Conservation (phyloP, 1,284 basidiomycete genomes). For the Albatrellus sp. region DNA sequence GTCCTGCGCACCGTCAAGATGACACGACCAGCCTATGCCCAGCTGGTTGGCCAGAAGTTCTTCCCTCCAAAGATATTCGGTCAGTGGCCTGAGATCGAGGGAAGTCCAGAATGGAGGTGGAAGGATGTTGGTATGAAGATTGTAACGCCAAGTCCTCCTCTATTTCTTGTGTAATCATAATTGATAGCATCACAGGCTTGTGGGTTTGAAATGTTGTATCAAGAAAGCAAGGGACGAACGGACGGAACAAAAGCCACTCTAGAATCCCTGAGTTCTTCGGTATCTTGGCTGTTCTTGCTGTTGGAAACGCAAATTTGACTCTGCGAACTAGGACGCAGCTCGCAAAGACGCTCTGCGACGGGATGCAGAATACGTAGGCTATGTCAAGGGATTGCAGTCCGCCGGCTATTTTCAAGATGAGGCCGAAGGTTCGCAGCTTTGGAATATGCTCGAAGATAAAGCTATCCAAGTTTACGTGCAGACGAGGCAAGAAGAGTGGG, state of each 20-base stretch:
- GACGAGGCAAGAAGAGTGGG: slow-evolving; percentile 54
- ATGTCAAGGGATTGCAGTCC: slow-evolving; percentile 49
- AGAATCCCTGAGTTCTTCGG: slow-evolving; percentile 32
- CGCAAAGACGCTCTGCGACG: slow-evolving; percentile 53
- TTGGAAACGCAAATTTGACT: slow-evolving; percentile 1
- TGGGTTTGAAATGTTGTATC: slow-evolving; percentile 90
- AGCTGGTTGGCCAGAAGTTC: slow-evolving; percentile 83
- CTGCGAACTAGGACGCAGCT: slow-evolving; percentile 34
- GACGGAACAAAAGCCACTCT: slow-evolving; percentile 23
- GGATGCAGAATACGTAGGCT: slow-evolving; percentile 53
- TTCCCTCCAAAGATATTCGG: slow-evolving; percentile 87
- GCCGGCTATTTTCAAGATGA: slow-evolving; percentile 71
- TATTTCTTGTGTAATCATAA: too few species aligned
- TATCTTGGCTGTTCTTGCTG: slow-evolving; percentile 18
- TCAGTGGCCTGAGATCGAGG: slow-evolving; percentile 52
- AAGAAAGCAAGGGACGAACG: slow-evolving; percentile 55
- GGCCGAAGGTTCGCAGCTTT: slow-evolving; percentile 61
- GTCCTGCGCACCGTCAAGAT: slow-evolving; percentile 54
- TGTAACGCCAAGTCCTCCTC: slow-evolving; percentile 28
- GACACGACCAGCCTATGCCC: slow-evolving; percentile 88
- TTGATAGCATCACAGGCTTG: slow-evolving; percentile 43
- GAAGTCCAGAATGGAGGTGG: slow-evolving; percentile 56
- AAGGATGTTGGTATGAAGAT: slow-evolving; percentile 86
- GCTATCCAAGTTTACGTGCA: slow-evolving; percentile 60
- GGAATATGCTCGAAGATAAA: slow-evolving; percentile 60